Base-by-base conservation (phyloP, 2,329 filamentous ascomycete genomes). In the Lasiodiplodia sp. region DNA sequence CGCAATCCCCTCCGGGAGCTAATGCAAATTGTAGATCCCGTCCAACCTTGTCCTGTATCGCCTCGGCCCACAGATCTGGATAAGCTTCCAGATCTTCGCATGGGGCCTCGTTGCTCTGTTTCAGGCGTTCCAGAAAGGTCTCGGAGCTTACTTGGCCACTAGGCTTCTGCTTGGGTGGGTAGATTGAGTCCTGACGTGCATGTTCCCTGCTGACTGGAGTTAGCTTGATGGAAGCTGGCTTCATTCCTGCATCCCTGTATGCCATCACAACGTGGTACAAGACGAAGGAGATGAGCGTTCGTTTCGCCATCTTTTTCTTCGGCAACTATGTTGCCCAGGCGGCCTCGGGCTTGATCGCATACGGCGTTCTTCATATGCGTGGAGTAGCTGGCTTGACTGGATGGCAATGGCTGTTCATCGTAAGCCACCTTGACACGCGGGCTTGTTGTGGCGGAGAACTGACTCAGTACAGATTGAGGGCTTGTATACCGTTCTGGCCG, bases 341-440 rank as follows among this genome's bases (percentile, higher is more conserved):
- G 1, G 89, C 90, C 74, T 86, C 86, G 56, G 87, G 88, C 12
- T 79, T 90, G 21, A 79, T 90, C 0, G 87, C 88, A 0, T 86
- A 84, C 69, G 78, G 78, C 1, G 91, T 92, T 70, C 81, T 80
- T 23, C 90, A 92, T 71, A 85, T 90, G 70, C 87, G 90, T 72
- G 81, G 82, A 37, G 84, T 85, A 3, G 83, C 82, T 11, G 86
- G 78, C 0, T 76, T 78, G 21, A 67, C 72, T 7, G 79, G 79
- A 0, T 81, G 79, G 79, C 70, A 78, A n/a, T 81, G 79, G 78
- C 80, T 81, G 44, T 81, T 81, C 71, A 80, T 81, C 40, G 65
- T 81, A 40, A 44, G 53, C 52, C 47, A 6, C 4, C 25, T 51
- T 6, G 21, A 14, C 21, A 28, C 5, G n/a, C 11, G 73, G 38